These are phyloP conservation scores for Theobroma grandiflorum DNA, from an alignment of 441 rosid genomes.

Conservation along the genomic window DNA sequence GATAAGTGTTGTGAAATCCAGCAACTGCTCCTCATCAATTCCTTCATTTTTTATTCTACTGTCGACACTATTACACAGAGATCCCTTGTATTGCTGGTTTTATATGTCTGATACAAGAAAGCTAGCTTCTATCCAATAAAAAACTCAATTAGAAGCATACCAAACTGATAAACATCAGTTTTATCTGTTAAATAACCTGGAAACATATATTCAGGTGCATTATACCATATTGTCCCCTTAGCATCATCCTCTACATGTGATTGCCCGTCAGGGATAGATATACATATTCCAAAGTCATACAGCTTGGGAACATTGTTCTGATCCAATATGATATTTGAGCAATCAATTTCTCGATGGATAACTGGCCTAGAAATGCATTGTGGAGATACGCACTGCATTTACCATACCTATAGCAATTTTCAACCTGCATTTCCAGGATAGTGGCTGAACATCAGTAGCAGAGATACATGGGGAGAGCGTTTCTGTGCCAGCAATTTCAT, in stretches of 20 bases:
- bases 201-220: neutral
- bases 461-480: neutral
- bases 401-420: slow-evolving; percentile 32
- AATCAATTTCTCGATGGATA: neutral
- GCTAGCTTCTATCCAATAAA: neutral
- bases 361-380: slow-evolving; percentile 11
- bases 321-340: neutral
- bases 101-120: no score
- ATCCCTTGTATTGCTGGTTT: no score
- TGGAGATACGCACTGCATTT: slow-evolving; percentile 35
- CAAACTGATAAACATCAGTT: slow-evolving; percentile 21
- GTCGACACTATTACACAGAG: no score
- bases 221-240: no score
- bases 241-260: neutral
- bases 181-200: slow-evolving; percentile 2
- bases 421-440: slow-evolving; percentile 15
- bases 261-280: slow-evolving; percentile 16
- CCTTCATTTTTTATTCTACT: neutral
- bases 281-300: neutral
- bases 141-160: slow-evolving; percentile 24
- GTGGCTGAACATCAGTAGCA: neutral
- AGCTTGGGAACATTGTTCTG: slow-evolving; percentile 15
- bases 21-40: neutral
- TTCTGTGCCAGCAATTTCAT: neutral
- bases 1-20: neutral